A percentile compares a stretch with the other conserved stretches of the same genome.
phyloP scores from a whole-genome alignment of 148 eudicot genomes.

The Spergularia marina region DNA sequence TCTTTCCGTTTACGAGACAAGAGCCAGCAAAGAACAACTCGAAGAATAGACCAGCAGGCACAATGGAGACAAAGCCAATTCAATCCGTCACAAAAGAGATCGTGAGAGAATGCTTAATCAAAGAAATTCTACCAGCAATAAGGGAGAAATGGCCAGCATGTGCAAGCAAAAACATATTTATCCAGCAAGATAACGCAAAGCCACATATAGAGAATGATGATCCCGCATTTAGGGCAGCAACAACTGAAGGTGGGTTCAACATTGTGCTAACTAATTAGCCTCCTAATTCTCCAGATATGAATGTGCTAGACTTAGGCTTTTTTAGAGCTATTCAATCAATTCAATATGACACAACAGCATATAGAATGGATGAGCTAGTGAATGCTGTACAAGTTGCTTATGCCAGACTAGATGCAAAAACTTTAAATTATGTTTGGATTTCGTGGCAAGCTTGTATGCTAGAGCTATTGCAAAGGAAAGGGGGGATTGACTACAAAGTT shows the following conservation, averaged over 20 bases:
- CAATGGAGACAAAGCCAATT: neutral
- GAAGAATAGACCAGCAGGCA: neutral
- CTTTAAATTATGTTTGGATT: no score
- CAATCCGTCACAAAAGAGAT: neutral
- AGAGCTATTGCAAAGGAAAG: no score
- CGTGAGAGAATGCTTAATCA: neutral
- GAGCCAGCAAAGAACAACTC: neutral
- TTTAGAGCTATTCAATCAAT: neutral
- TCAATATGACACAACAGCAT: neutral
- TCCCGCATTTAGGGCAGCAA: neutral
- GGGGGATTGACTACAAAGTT: no score
- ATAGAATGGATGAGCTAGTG: no score
- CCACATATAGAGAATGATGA: neutral
- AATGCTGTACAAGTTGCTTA: no score
- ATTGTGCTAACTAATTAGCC: neutral
- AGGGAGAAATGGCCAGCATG: neutral
- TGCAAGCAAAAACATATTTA: neutral
- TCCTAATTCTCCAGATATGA: neutral
- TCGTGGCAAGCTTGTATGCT: no score
- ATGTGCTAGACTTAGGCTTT: neutral
- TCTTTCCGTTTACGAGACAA: neutral
- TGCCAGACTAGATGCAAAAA: no score
- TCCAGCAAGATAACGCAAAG: neutral
- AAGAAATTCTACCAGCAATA: neutral
- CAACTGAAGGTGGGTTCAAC: neutral